Base-by-base conservation (phyloP, 192 early-diverging fungal species). In the Umbelopsis vinacea region DNA sequence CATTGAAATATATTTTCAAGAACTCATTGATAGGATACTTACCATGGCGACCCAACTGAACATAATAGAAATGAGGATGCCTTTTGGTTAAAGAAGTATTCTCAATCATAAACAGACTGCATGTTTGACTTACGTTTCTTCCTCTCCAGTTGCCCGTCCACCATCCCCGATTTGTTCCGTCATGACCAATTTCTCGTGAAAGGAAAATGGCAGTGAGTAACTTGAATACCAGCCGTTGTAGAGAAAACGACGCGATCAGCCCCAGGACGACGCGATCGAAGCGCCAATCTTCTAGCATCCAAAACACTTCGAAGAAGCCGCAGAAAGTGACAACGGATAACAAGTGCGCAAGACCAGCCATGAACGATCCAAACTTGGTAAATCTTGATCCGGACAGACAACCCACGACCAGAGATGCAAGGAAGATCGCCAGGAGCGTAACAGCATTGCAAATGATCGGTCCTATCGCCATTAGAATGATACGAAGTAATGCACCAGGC, bases 71-170 rank as follows among this genome's bases (percentile, higher is more conserved):
- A 14, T 37, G 7, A 63, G 33, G 12, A 38, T 7, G 2, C 7
- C 5, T 10, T n/a, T 37, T 12, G 33, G 33, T n/a, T 17, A 29
- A 12, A 70, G 85, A 68, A 85, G 86, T 75, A 87, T 75, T 12
- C 80, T 80, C 68, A 84, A 77, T 60, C 82, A 83, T 47, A 87
- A 80, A 46, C 82, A 80, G 80, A 82, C 12, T 24, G n/a, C 9
- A 7, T 9, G 12, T 83, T 72, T 79, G 71, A 69, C 86, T 86
- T 84, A 91, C 84, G 70, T 83, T 83, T 76, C 83, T 86, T 72
- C 86, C 81, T 52, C 83, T 82, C 90, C 90, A 91, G 50, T 81
- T 80, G 17, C 90, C 90, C 3, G 87, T 87, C 90, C 90, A 91
- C 90, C 90, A 91, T 15, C 89, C 88, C 63, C 88, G 81, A 74